These are phyloP conservation scores for Panicum hallii DNA, from an alignment of 202 grass and related monocot species.

Conservation along the genomic window DNA sequence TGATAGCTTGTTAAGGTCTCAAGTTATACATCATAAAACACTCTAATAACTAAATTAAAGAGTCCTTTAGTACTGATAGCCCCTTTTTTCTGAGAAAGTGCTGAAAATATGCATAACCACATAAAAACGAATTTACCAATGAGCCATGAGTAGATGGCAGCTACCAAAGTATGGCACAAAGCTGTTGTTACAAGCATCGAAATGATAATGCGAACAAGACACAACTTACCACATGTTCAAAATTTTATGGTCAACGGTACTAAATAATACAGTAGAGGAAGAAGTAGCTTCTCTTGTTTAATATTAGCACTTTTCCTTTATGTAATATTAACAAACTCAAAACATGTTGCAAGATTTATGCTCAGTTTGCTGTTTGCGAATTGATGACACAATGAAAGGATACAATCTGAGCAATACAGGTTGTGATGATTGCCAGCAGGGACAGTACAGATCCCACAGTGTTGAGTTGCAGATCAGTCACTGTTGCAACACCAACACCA, in stretches of 20 bases:
- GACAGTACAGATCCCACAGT: slow-evolving; percentile 87
- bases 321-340: slow-evolving; percentile 23
- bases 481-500: slow-evolving; percentile 97
- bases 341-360: slow-evolving; percentile 23
- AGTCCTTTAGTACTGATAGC: slow-evolving; percentile 1
- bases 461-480: slow-evolving; percentile 99
- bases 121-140: neutral
- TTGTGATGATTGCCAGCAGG: slow-evolving; percentile 85
- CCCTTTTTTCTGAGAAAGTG: neutral
- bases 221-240: neutral
- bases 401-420: slow-evolving; percentile 99
- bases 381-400: slow-evolving; percentile 62
- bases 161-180: neutral
- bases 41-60: slow-evolving; percentile 3
- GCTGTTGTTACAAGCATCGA: neutral
- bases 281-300: slow-evolving; percentile 8
- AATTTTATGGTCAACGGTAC: slow-evolving; percentile 8
- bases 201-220: neutral
- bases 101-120: neutral
- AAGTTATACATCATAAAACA: slow-evolving; percentile 41
- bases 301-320: neutral
- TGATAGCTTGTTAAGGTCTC: slow-evolving; percentile 76
- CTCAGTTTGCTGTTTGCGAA: slow-evolving; percentile 13
- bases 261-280: slow-evolving; percentile 16
- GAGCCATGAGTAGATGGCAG: neutral